Conservation (phyloP, 2,329 filamentous ascomycete genomes). For the Helotiales sp. region DNA sequence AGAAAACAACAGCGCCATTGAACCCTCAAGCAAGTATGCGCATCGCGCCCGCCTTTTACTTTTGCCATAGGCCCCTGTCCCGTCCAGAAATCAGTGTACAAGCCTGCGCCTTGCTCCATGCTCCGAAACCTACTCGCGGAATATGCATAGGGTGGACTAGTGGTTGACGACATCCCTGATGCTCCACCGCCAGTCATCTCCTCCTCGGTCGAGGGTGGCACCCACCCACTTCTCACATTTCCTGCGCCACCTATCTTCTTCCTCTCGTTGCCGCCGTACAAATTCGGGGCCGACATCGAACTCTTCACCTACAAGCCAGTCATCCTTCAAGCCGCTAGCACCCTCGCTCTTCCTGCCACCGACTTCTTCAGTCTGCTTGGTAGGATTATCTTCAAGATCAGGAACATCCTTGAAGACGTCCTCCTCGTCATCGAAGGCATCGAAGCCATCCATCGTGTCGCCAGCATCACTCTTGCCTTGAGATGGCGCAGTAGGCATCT, state of each 20-base stretch:
- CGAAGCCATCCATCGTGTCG: conserved; percentile 63
- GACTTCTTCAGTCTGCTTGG: conserved; percentile 41
- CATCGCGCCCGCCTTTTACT: background rate
- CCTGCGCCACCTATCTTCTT: conserved; percentile 87
- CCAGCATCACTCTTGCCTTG: conserved; percentile 49
- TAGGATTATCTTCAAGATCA: conserved; percentile 70
- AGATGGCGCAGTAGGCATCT: conserved; percentile 55
- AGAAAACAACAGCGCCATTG: background rate
- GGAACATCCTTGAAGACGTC: conserved; percentile 95
- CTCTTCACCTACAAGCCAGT: conserved; percentile 89
- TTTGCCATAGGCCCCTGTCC: background rate
- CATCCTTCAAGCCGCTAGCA: conserved; percentile 55
- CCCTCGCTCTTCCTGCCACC: conserved; percentile 56
- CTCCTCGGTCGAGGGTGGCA: conserved; percentile 48
- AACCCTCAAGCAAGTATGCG: background rate
- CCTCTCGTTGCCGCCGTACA: conserved; percentile 81
- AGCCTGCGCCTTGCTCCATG: background rate
- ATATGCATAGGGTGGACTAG: background rate
- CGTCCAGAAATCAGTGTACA: background rate
- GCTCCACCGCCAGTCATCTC: conserved; percentile 75
- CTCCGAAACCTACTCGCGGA: background rate
- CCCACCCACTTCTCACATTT: conserved; percentile 86
- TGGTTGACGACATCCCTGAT: conserved; percentile 57
- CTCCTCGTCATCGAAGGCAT: conserved; percentile 81
- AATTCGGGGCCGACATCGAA: conserved; percentile 98